Evolutionary conservation across 768 basidiomycete genomes (phyloP).

Genomic region (Boletus subcaerulescens): DNA sequence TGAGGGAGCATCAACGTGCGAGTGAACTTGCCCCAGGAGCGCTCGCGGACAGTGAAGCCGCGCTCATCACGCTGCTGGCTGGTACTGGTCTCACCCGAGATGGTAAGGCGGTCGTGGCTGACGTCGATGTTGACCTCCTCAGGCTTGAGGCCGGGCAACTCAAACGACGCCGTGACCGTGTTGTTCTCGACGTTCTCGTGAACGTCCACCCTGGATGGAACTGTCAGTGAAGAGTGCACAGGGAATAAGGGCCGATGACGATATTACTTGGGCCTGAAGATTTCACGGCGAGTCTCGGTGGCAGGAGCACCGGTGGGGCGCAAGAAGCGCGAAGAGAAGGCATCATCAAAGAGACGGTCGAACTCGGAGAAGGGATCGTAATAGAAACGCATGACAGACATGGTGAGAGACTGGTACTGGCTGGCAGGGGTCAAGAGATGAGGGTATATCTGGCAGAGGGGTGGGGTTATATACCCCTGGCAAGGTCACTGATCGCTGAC

Average conservation of each 20-base stretch:
- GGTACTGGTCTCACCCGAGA: slow-evolving; percentile 47
- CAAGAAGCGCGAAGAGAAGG: slow-evolving; percentile 26
- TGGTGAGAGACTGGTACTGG: not conserved
- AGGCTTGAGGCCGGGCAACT: slow-evolving; percentile 53
- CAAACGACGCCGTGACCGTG: slow-evolving; percentile 52
- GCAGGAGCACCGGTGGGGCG: slow-evolving; percentile 5
- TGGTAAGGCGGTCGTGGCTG: slow-evolving; percentile 45
- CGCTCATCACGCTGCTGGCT: slow-evolving; percentile 33
- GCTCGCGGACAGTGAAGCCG: slow-evolving; percentile 41
- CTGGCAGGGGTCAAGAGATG: not conserved
- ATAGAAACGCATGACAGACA: slow-evolving; percentile 27
- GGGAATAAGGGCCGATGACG: not conserved
- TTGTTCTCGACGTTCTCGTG: slow-evolving; percentile 48
- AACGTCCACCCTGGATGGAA: slow-evolving; percentile 47
- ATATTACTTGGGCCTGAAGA: slow-evolving; percentile 33
- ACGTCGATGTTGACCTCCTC: slow-evolving; percentile 53
- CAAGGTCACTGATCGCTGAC: slow-evolving; percentile 1
- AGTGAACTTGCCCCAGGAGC: slow-evolving; percentile 47
- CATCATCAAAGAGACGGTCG: slow-evolving; percentile 45
- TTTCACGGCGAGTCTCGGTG: slow-evolving; percentile 12
- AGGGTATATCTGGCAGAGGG: not conserved
- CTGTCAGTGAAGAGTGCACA: not conserved
- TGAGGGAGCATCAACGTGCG: slow-evolving; percentile 46
- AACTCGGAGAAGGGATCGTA: slow-evolving; percentile 43
- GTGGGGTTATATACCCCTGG: slow-evolving; percentile 1